Evolutionary conservation across 129 eudicot genomes (phyloP).

Genomic region (Mikania micrantha): DNA sequence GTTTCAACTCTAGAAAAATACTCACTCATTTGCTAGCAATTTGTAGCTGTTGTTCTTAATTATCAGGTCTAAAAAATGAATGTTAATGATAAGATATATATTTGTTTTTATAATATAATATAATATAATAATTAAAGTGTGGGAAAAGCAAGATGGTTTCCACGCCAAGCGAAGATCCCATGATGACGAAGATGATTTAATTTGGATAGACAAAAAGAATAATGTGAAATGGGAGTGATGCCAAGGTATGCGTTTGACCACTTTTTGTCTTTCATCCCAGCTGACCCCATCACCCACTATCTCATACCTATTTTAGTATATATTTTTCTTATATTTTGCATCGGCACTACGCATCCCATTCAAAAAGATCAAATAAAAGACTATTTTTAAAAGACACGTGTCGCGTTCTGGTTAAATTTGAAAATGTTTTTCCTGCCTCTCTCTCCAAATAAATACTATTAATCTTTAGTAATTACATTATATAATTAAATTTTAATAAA

Average conservation of each 20-base stretch:
- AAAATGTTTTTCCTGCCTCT: no score
- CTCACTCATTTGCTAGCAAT: no score
- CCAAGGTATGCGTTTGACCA: conserved; percentile 35
- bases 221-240: conserved; percentile 9
- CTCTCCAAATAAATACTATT: no score
- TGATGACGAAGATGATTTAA: conserved; percentile 7
- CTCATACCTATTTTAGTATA: neutral
- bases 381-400: no score
- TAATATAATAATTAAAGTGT: conserved; percentile 21
- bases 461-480: no score
- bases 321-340: no score
- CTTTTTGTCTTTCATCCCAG: conserved; percentile 13
- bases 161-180: conserved; percentile 39
- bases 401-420: no score
- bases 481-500: no score
- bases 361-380: no score
- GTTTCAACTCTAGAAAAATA: no score
- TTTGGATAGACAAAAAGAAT: conserved; percentile 19
- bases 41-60: neutral
- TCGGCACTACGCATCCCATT: no score
- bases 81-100: neutral
- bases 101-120: no score
- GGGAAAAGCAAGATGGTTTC: conserved; percentile 22
- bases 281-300: neutral
- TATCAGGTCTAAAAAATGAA: neutral